These are phyloP conservation scores for Parmelia sp. DNA, from an alignment of 495 filamentous ascomycete species.

Conservation along the genomic window DNA sequence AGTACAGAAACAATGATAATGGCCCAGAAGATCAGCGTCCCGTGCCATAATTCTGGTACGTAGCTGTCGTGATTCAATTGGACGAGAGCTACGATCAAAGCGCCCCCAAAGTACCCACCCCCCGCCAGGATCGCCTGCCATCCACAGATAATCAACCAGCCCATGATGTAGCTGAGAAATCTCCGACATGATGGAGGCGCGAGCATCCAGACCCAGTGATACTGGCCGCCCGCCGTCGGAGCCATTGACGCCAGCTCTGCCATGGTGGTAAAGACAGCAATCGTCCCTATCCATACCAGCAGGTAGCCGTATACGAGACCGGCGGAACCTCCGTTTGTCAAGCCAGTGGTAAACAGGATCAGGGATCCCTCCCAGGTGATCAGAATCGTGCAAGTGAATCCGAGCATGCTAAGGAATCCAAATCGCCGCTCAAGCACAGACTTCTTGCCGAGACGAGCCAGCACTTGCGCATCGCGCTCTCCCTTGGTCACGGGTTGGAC, in stretches of 20 bases:
- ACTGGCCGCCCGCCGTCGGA: conserved; percentile 47
- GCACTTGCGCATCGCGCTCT: conserved; percentile 37
- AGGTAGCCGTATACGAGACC: conserved; percentile 47
- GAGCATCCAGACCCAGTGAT: conserved; percentile 50
- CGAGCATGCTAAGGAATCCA: conserved; percentile 42
- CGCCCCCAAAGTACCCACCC: conserved; percentile 37
- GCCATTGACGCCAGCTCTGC: conserved; percentile 39
- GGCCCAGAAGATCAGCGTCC: conserved; percentile 41
- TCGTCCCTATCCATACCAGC: conserved; percentile 43
- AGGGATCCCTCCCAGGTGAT: conserved; percentile 43
- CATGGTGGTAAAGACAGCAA: conserved; percentile 26
- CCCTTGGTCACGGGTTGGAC: conserved; percentile 9
- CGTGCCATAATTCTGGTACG: conserved; percentile 36
- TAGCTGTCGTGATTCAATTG: conserved; percentile 36
- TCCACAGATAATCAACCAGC: conserved; percentile 43
- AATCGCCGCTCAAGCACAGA: conserved; percentile 45
- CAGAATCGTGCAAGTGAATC: conserved; percentile 41
- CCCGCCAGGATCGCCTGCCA: conserved; percentile 42
- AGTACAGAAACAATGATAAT: conserved; percentile 33
- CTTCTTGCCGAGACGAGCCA: conserved; percentile 47
- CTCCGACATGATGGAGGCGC: conserved; percentile 36
- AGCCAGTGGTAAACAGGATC: conserved; percentile 24
- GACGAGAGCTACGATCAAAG: conserved; percentile 39
- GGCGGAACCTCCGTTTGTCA: conserved; percentile 40
- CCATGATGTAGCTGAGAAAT: conserved; percentile 44